Evolutionary conservation across 768 basidiomycete genomes (phyloP).

Genomic region (Pleurotus platypus): DNA sequence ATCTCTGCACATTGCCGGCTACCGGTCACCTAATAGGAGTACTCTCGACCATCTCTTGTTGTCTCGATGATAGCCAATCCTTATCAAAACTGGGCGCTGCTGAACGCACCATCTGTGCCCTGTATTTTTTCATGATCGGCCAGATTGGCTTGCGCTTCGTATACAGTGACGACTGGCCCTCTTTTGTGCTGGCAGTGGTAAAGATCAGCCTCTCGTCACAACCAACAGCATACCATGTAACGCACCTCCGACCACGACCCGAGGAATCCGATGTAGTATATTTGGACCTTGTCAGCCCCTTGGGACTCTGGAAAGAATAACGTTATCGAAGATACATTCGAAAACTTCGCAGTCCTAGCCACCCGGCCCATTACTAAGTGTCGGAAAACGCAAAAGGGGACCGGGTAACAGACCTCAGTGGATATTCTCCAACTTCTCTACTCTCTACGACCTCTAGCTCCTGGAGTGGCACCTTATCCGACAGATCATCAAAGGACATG

Average conservation of each 20-base stretch:
- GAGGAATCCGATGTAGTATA: conserved; percentile 85
- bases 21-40: no score
- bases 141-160: conserved; percentile 83
- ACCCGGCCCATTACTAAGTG: background rate
- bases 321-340: conserved; percentile 76
- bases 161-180: conserved; percentile 80
- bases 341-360: conserved; percentile 79
- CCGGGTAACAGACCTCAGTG: conserved; percentile 59
- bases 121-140: conserved; percentile 87
- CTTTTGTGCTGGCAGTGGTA: conserved; percentile 54
- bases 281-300: conserved; percentile 69
- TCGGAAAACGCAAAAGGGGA: background rate
- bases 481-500: conserved; percentile 78
- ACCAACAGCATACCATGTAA: no score
- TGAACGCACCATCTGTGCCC: conserved; percentile 65
- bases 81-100: conserved; percentile 30
- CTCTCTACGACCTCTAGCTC: conserved; percentile 68
- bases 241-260: conserved; percentile 80
- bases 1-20: no score
- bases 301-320: conserved; percentile 79
- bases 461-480: conserved; percentile 61
- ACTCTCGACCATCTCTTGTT: no score
- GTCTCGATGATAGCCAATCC: no score
- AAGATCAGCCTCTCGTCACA: no score
- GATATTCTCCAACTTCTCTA: conserved; percentile 80